Evolutionary conservation across 495 filamentous ascomycete species (phyloP).

Genomic region (Peziza echinospora): DNA sequence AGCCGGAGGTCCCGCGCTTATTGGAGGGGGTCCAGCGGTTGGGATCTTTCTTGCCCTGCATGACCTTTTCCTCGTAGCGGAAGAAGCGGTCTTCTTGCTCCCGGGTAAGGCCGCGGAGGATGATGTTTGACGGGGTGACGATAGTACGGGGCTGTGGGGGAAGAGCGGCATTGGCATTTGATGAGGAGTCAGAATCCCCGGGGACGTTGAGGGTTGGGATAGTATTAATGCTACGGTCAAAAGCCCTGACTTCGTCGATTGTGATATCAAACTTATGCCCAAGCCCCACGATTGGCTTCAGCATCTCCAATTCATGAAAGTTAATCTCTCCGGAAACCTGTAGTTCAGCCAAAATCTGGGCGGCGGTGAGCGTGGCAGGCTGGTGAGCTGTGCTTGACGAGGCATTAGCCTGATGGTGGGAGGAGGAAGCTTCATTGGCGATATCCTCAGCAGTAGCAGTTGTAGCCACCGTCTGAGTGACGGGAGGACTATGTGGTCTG

Average conservation of each 20-base stretch:
- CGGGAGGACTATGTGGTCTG: neutral
- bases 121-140: slow-evolving; percentile 58
- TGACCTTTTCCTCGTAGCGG: slow-evolving; percentile 42
- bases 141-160: slow-evolving; percentile 27
- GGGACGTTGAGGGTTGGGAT: neutral
- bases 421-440: neutral
- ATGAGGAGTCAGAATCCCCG: no score
- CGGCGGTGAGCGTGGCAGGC: slow-evolving; percentile 18
- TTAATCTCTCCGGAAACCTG: slow-evolving; percentile 29
- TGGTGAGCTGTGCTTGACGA: no score
- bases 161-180: neutral
- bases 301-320: slow-evolving; percentile 30
- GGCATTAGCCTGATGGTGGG: no score
- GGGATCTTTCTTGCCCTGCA: slow-evolving; percentile 11
- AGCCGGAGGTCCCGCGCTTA: slow-evolving; percentile 1
- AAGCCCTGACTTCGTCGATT: slow-evolving; percentile 22
- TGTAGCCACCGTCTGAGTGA: neutral
- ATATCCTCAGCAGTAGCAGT: neutral
- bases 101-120: slow-evolving; percentile 48
- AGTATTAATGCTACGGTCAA: neutral
- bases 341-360: slow-evolving; percentile 30
- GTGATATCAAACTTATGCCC: slow-evolving; percentile 30
- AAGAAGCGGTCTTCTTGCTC: slow-evolving; percentile 64
- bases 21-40: slow-evolving; percentile 2
- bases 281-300: slow-evolving; percentile 31